Evolutionary conservation across 768 basidiomycete genomes (phyloP), one percentile per base, ranked within the genome.

Genomic region (Tylopilus intermedius): DNA sequence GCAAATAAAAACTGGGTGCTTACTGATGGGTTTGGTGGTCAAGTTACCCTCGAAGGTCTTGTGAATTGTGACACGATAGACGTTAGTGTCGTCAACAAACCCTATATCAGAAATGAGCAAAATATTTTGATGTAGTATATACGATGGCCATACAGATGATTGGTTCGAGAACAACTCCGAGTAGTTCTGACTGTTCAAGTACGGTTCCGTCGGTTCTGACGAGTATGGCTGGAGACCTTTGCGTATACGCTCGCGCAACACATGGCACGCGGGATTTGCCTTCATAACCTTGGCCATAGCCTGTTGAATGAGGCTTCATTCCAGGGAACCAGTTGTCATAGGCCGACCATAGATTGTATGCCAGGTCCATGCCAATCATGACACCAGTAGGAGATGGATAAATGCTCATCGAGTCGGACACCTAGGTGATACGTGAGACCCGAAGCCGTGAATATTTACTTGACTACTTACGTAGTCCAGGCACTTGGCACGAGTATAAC

Each of bases 251-350:
- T 99, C 96, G 50, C 96, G 90, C 51, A 99, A 76, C 39, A 99
- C 96, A 67, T 98, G 96, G 49, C 88, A 86, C 13, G 96, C 96
- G 24, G 96, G 96, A 64, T 99, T 98, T 48, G 96, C 96, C 72
- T 99, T 99, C 93, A 98, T 94, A 69, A 99, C 89, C 79, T 98
- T 99, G 11, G 90, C 93, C 94, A 99, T 96, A 5, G 95, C 96
- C 72, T 96, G 94, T 69, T 96, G 95, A 54, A 99, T 86, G 55
- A 99, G 94, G 94, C 73, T 98, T 98, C 80, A 97, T 82, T 43
- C 96, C 95, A 13, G 96, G 96, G 87, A 97, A 96, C 92, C 91
- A 98, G 68, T 95, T 95, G 56, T 96, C 96, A 62, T 95, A 99
- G 1, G 91, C 94, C 29, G 95, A 95, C 90, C 96, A 96, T 55